Base-by-base conservation (phyloP, 2,329 filamentous ascomycete genomes). In the Aspergillus alliaceus region DNA sequence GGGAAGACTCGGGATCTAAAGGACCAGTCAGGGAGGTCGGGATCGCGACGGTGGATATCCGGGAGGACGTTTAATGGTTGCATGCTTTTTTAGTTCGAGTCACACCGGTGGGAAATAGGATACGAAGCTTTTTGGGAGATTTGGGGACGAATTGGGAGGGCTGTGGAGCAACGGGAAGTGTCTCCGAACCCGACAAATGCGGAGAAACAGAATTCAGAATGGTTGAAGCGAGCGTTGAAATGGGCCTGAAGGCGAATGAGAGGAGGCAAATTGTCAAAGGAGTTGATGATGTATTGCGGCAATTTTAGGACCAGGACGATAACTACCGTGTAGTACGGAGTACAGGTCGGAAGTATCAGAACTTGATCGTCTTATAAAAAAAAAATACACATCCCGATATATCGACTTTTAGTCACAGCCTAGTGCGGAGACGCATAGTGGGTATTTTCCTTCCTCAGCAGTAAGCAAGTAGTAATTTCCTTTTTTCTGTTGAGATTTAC, bases 1-100 rank as follows among this genome's bases (percentile, higher is more conserved):
- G 64, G 64, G 60, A 66, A 61, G 60, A 65, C 54, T 63, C 64
- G 64, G 64, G 60, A 59, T 46, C 37, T 37, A 59, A 57, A 55
- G 57, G 54, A 42, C 64, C 64, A 66, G 57, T 66, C 57, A 64
- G 60, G 53, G 46, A 53, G 44, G 58, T 54, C 59, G 59, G 61
- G 58, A 61, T 60, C 58, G 54, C 24, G 55, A 51, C 59, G 59
- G 64, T 64, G 63, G 63, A 61, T 59, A 65, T 62, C 50, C 54
- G 59, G 55, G 58, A 57, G 52, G 27, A 32, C 44, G 44, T 48
- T 48, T 48, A 55, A 54, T 60, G 54, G 61, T 60, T 62, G 61
- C 64, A 62, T 64, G 56, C 59, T 56, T 64, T 56, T 64, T 61
- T 59, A 54, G 57, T 57, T 57, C 55, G 58, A 53, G 54, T 58